phyloP scores from a whole-genome alignment of 2,329 filamentous ascomycete genomes.

The Dothistroma septosporum region DNA sequence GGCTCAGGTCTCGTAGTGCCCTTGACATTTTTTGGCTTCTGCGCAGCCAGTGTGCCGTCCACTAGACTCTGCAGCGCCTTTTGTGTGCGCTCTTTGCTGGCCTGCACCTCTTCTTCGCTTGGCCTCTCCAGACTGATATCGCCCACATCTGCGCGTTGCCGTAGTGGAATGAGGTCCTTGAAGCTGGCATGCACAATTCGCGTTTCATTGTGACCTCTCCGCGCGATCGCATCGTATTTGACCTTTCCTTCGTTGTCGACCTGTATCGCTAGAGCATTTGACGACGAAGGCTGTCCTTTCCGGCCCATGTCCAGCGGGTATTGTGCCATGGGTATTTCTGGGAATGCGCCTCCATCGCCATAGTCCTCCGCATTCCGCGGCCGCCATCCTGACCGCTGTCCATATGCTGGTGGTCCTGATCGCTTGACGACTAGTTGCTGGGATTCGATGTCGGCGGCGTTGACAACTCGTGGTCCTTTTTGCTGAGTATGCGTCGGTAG shows the following conservation, averaged over 20 bases:
- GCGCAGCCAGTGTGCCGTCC: conserved; percentile 78
- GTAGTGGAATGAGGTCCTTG: conserved; percentile 90
- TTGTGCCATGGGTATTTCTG: conserved; percentile 87
- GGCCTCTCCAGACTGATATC: conserved; percentile 84
- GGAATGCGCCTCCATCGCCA: conserved; percentile 92
- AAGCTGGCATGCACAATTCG: conserved; percentile 92
- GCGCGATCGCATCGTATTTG: conserved; percentile 92
- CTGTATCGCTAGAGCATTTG: conserved; percentile 87
- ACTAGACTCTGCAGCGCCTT: conserved; percentile 79
- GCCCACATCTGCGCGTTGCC: conserved; percentile 87
- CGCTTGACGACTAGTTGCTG: conserved; percentile 80
- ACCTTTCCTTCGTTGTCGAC: conserved; percentile 89
- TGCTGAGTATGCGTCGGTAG: conserved; percentile 66
- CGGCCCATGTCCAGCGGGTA: conserved; percentile 94
- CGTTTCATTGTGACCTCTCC: conserved; percentile 77
- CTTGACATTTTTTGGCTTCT: conserved; percentile 94
- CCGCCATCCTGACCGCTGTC: conserved; percentile 83
- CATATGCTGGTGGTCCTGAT: conserved; percentile 81
- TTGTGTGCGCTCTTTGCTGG: conserved; percentile 82
- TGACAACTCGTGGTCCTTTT: conserved; percentile 77
- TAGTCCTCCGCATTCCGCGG: conserved; percentile 86
- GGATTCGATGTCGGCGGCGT: conserved; percentile 74
- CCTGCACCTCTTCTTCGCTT: conserved; percentile 75
- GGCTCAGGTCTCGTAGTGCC: conserved; percentile 75
- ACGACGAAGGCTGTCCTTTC: conserved; percentile 60